These are phyloP conservation scores for Scheffersomyces ergatensis DNA, from an alignment of 805 yeast species.

Conservation along the genomic window DNA sequence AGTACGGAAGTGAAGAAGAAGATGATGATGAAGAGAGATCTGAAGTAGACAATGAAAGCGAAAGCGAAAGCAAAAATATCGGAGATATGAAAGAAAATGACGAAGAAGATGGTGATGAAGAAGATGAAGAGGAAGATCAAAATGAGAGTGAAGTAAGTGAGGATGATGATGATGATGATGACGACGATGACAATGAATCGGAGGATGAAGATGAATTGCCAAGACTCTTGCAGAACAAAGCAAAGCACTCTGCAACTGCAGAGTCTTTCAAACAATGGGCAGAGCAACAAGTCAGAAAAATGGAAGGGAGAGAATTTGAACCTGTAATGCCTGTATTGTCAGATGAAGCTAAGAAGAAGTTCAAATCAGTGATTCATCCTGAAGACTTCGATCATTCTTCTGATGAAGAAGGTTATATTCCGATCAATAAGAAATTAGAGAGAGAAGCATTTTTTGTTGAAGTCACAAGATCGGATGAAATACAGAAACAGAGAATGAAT, in stretches of 20 bases:
- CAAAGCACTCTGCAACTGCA: constrained; percentile 43
- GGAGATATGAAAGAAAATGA: constrained; percentile 13
- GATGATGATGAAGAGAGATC: constrained; percentile 24
- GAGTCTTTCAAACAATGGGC: constrained; percentile 87
- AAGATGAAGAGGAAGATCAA: constrained; percentile 24
- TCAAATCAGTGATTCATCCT: constrained; percentile 53
- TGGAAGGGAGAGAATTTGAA: constrained; percentile 55
- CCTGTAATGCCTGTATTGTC: constrained; percentile 46
- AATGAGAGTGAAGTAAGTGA: constrained; percentile 27
- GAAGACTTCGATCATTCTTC: constrained; percentile 75
- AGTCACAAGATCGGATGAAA: constrained; percentile 61
- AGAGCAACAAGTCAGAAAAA: constrained; percentile 59
- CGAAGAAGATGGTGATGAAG: constrained; percentile 11
- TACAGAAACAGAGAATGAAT: constrained; percentile 65
- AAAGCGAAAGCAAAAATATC: constrained; percentile 14
- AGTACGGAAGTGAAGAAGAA: constrained; percentile 15
- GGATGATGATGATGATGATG: constrained; percentile 26
- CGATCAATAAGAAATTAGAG: constrained; percentile 49
- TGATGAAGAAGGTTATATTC: constrained; percentile 58
- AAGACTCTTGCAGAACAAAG: constrained; percentile 34
- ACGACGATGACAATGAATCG: constrained; percentile 28
- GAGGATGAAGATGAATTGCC: constrained; percentile 28
- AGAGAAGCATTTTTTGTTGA: constrained; percentile 68
- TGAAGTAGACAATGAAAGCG: constrained; percentile 20
- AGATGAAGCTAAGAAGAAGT: constrained; percentile 41